Conservation (phyloP, 1,284 basidiomycete genomes). For the Puccinia coronata region DNA sequence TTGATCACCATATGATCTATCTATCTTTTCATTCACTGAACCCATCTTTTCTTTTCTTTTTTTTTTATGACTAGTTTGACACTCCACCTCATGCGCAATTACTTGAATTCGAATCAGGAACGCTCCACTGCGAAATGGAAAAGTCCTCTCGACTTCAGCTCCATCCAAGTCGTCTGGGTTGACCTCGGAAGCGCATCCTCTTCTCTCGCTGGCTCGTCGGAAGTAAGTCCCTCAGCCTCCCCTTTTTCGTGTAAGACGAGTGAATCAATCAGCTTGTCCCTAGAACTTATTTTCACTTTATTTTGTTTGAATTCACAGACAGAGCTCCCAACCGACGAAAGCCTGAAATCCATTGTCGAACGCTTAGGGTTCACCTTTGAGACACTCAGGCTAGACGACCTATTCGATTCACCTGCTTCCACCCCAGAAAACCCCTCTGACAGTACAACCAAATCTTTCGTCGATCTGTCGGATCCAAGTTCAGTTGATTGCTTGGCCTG, state of each 20-base stretch:
- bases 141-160: constrained; percentile 31
- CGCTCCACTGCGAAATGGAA: constrained; percentile 45
- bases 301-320: neutral
- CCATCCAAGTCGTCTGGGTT: constrained; percentile 34
- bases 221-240: no score
- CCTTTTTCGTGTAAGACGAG: no score
- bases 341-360: constrained; percentile 7
- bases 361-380: constrained; percentile 34
- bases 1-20: no score
- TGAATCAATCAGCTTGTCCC: no score
- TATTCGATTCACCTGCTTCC: constrained; percentile 10
- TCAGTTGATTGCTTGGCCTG: neutral
- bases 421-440: neutral
- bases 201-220: neutral
- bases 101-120: constrained; percentile 25
- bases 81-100: constrained; percentile 23
- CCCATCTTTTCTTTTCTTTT: no score
- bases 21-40: no score
- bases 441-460: neutral
- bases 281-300: no score
- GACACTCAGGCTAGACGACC: constrained; percentile 14
- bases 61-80: no score
- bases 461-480: constrained; percentile 40
- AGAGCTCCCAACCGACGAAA: neutral
- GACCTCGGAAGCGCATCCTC: constrained; percentile 12